A percentile compares a stretch with the other conserved stretches of the same genome.
These are phyloP conservation scores for Phaeosphaeria sp. DNA, from an alignment of 2,329 filamentous ascomycete genomes.

Conservation along the genomic window DNA sequence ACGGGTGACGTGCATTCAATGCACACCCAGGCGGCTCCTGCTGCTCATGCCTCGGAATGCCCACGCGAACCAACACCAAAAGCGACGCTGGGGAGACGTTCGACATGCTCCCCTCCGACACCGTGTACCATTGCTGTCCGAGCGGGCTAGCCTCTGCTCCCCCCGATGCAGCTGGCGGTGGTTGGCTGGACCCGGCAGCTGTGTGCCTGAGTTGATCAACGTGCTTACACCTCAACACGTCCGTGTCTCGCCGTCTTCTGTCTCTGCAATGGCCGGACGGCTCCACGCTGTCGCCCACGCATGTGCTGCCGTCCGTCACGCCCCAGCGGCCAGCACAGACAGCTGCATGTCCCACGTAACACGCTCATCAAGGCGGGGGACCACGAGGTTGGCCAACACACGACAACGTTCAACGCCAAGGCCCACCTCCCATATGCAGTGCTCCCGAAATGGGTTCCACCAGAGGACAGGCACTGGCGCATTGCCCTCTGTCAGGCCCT, in stretches of 20 bases:
- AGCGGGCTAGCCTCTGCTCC: neutral
- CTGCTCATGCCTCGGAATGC: neutral
- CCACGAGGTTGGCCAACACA: constrained; percentile 34
- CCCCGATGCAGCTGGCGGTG: neutral
- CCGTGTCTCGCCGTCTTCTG: constrained; percentile 17
- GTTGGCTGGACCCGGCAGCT: neutral
- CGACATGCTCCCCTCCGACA: neutral
- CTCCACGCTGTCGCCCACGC: constrained; percentile 16
- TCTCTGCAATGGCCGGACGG: constrained; percentile 11
- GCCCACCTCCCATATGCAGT: constrained; percentile 21
- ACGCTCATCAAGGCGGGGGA: constrained; percentile 21
- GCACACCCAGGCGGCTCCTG: neutral
- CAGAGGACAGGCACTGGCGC: constrained; percentile 6
- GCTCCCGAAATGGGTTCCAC: constrained; percentile 11
- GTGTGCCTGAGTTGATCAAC: neutral
- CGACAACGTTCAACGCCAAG: constrained; percentile 27
- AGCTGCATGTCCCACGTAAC: constrained; percentile 21
- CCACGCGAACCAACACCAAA: neutral
- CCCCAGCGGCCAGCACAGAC: constrained; percentile 20
- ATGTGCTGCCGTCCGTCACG: constrained; percentile 10
- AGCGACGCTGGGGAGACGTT: neutral
- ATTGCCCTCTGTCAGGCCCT: constrained; percentile 20
- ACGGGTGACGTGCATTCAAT: neutral
- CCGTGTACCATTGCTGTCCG: neutral
- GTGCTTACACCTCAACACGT: constrained; percentile 1